Conservation (phyloP, 164 flowering plant species). For the Vitis labrusca region DNA sequence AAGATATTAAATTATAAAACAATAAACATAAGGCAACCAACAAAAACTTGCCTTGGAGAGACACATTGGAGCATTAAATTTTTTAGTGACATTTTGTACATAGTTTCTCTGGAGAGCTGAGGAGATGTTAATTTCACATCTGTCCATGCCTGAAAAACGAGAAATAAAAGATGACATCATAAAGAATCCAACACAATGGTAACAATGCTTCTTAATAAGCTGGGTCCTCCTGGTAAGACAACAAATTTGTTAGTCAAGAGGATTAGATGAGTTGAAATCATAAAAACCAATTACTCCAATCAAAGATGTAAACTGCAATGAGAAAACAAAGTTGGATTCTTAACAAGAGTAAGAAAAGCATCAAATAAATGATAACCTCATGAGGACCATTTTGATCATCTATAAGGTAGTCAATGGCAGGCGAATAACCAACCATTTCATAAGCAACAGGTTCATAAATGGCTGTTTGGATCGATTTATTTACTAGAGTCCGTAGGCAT, state of each 20-base stretch:
- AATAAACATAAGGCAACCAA: neutral
- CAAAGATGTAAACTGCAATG: neutral
- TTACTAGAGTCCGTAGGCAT: no score
- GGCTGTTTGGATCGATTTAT: no score
- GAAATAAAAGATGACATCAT: no score
- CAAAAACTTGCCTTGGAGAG: conserved; percentile 67
- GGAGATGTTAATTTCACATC: conserved; percentile 94
- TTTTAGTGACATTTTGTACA: conserved; percentile 74
- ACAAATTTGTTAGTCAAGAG: neutral
- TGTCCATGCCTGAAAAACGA: conserved; percentile 65
- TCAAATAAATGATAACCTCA: no score
- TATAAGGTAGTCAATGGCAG: no score
- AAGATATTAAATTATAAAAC: neutral
- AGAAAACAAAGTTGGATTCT: neutral
- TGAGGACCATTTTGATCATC: no score
- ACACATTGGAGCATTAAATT: conserved; percentile 51
- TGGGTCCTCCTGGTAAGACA: neutral
- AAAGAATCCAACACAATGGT: no score
- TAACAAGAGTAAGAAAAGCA: neutral
- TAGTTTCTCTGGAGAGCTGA: conserved; percentile 80
- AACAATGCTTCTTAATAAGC: no score
- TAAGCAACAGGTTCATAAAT: no score
- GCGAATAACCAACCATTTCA: no score
- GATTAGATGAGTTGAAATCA: neutral
- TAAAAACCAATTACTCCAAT: neutral